Percentiles rank a stretch among this genome's conserved stretches.
phyloP scores from a whole-genome alignment of 805 yeast genomes.

The Saccharomycopsis selenospora region DNA sequence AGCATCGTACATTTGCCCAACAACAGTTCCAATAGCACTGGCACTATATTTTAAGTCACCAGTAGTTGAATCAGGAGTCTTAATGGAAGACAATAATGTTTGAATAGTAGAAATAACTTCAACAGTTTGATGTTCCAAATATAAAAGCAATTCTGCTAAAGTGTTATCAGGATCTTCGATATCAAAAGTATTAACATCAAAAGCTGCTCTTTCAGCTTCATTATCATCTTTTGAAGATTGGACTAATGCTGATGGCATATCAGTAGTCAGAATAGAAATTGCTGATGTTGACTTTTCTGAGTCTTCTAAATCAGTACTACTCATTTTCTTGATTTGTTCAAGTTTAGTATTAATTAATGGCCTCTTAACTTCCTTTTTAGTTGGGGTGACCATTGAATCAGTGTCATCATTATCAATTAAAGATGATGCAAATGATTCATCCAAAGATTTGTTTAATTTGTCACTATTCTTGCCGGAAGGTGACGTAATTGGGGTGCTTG shows the following conservation, averaged over 20 bases:
- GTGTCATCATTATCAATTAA: neutral
- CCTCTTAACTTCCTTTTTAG: neutral
- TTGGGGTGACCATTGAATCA: neutral
- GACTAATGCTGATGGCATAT: conserved; percentile 15
- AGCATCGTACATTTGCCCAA: conserved; percentile 82
- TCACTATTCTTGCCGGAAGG: too few relatives aligned
- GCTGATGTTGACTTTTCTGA: neutral
- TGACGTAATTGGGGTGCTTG: too few relatives aligned
- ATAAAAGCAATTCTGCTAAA: conserved; percentile 70
- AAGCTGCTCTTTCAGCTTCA: conserved; percentile 29
- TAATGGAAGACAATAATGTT: conserved; percentile 66
- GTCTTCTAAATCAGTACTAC: neutral
- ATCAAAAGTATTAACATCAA: conserved; percentile 69
- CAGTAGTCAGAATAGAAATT: neutral
- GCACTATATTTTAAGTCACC: conserved; percentile 70
- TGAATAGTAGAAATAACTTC: conserved; percentile 88
- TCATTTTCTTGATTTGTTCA: neutral
- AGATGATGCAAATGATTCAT: too few relatives aligned
- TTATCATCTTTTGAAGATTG: conserved; percentile 19
- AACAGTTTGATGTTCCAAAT: conserved; percentile 89
- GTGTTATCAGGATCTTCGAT: conserved; percentile 86
- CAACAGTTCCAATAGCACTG: conserved; percentile 67
- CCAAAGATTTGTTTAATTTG: neutral
- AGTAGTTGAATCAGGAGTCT: conserved; percentile 67
- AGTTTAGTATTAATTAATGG: neutral